Percentiles rank a stretch among this genome's conserved stretches.
These are phyloP conservation scores for Paecilomyces formosus DNA, from an alignment of 2,329 filamentous ascomycete genomes.

Conservation along the genomic window DNA sequence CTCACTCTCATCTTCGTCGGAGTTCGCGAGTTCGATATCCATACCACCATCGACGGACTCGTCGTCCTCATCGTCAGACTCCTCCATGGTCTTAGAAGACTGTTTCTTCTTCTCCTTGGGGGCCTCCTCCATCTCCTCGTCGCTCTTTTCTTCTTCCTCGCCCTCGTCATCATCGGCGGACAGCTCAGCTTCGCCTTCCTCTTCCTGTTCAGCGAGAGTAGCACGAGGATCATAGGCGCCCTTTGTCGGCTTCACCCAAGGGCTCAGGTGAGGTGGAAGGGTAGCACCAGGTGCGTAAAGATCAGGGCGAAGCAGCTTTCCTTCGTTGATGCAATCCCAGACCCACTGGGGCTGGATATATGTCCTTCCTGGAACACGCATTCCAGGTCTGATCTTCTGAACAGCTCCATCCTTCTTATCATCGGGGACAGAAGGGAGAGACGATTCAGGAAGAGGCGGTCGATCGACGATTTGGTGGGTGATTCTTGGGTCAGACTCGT, in stretches of 20 bases:
- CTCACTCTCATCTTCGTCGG: constrained; percentile 42
- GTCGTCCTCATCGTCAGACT: constrained; percentile 34
- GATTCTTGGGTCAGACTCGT: constrained; percentile 80
- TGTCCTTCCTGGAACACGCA: constrained; percentile 78
- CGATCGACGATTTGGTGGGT: constrained; percentile 96
- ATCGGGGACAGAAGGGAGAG: constrained; percentile 36
- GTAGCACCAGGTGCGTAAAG: constrained; percentile 84
- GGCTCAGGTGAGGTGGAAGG: constrained; percentile 88
- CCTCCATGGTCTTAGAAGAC: constrained; percentile 22
- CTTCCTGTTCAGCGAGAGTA: constrained; percentile 78
- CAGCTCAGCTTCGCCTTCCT: constrained; percentile 73
- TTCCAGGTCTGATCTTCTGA: constrained; percentile 49
- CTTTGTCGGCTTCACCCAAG: constrained; percentile 81
- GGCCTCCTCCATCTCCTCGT: constrained; percentile 31
- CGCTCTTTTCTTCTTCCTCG: constrained; percentile 36
- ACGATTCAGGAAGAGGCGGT: constrained; percentile 60
- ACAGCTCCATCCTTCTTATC: constrained; percentile 40
- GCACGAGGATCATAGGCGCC: constrained; percentile 88
- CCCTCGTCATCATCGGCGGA: constrained; percentile 52
- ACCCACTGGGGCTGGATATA: constrained; percentile 98
- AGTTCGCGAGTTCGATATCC: constrained; percentile 41
- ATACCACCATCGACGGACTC: constrained; percentile 41
- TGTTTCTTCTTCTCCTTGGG: constrained; percentile 22
- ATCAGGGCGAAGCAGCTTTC: constrained; percentile 77
- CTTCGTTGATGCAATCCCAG: constrained; percentile 93